phyloP scores from a whole-genome alignment of 2,329 filamentous ascomycete species.

The Coniochaeta sp. region DNA sequence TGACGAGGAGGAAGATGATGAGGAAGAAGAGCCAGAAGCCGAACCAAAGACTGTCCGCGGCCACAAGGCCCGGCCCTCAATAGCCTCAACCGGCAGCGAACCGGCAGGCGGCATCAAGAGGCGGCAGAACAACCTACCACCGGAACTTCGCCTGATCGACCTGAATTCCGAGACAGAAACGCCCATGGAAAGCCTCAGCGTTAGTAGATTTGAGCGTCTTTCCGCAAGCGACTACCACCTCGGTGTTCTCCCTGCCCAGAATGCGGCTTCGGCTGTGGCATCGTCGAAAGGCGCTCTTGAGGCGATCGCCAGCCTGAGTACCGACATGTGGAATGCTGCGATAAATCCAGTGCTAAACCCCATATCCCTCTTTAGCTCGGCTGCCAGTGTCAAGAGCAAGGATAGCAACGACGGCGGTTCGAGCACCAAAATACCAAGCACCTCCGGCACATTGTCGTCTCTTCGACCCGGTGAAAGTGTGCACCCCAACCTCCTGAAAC shows the following conservation, averaged over 20 bases:
- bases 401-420: constrained; percentile 54
- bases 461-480: constrained; percentile 22
- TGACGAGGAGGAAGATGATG: constrained; percentile 43
- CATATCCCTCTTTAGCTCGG: constrained; percentile 77
- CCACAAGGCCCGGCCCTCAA: constrained; percentile 35
- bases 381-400: constrained; percentile 63
- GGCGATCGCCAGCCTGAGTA: constrained; percentile 61
- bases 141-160: constrained; percentile 87
- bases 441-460: constrained; percentile 22
- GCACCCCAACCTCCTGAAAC: constrained; percentile 48
- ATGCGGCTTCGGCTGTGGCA: constrained; percentile 54
- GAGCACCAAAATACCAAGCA: constrained; percentile 34
- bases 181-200: constrained; percentile 76
- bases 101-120: constrained; percentile 60
- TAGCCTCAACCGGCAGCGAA: constrained; percentile 43
- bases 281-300: constrained; percentile 70
- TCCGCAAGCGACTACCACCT: constrained; percentile 90
- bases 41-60: constrained; percentile 21
- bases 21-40: constrained; percentile 9
- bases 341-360: constrained; percentile 84
- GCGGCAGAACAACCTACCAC: constrained; percentile 72
- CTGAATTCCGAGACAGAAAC: constrained; percentile 79
- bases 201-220: constrained; percentile 80
- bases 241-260: constrained; percentile 68
- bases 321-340: constrained; percentile 84